Evolutionary conservation across 371 early-diverging fungal genomes (phyloP).

Genomic region (Massospora cicadina): DNA sequence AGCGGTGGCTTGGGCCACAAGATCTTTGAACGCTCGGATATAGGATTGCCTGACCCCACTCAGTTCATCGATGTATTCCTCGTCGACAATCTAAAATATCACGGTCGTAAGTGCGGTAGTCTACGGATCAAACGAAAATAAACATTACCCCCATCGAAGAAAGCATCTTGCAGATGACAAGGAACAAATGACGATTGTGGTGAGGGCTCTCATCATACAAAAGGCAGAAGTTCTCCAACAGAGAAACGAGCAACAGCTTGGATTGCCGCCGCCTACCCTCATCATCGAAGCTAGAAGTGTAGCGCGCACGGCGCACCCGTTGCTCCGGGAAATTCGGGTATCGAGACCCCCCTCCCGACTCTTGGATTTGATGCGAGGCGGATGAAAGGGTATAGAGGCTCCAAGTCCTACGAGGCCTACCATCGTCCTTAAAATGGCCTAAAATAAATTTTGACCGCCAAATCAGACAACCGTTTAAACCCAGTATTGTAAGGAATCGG

Average conservation of each 20-base stretch:
- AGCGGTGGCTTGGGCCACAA: slow-evolving; percentile 57
- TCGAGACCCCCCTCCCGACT: background rate
- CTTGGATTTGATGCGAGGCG: background rate
- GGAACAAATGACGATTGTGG: slow-evolving; percentile 65
- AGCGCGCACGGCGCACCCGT: background rate
- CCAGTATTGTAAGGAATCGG: background rate
- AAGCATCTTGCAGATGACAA: slow-evolving; percentile 42
- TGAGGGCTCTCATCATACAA: slow-evolving; percentile 68
- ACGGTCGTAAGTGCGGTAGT: background rate
- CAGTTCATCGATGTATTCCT: slow-evolving; percentile 72
- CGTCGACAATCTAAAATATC: slow-evolving; percentile 39
- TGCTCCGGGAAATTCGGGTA: background rate
- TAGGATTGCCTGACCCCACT: slow-evolving; percentile 56
- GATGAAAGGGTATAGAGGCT: background rate
- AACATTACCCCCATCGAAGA: slow-evolving; percentile 26
- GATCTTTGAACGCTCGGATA: slow-evolving; percentile 58
- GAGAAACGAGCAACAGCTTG: slow-evolving; percentile 45
- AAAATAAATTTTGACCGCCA: too few species aligned
- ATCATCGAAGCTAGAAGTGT: background rate
- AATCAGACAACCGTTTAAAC: background rate
- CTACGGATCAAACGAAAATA: background rate
- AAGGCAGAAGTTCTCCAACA: slow-evolving; percentile 68
- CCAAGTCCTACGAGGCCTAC: background rate
- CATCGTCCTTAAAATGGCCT: background rate
- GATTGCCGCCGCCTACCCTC: slow-evolving; percentile 16